Evolutionary conservation across 768 basidiomycete species (phyloP), one percentile per base, ranked within the genome.

Genomic region (Porphyrellus cyaneotinctus): DNA sequence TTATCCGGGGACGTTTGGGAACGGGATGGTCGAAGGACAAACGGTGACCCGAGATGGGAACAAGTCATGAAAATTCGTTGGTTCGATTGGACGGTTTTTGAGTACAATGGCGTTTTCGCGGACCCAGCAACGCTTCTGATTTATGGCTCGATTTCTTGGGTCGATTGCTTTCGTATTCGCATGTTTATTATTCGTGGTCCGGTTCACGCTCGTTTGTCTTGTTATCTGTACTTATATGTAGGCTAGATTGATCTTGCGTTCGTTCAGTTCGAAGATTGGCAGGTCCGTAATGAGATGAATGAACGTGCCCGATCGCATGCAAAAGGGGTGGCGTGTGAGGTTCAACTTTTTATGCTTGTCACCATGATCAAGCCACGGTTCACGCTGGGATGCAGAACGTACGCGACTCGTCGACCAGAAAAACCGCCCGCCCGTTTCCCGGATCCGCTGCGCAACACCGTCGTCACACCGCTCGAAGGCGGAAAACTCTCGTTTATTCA

Each of bases 401-500:
- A 79, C 56, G 77, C 78, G 12, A 74, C 81, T 0, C 69, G 69
- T 14, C 59, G 63, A 18, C 56, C 68, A 48, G 70, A 69, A 53
- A 70, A 60, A 7, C 68, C 85, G 3, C 79, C 85, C 8, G 77
- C 78, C 37, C 81, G 78, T 44, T 72, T 78, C 24, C 74, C 78
- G 17, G 85, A 87, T 58, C 85, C 85, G 2, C 70, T 87, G 47
- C 52, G 68, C 49, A 76, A 78, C 35, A 81, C 80, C 33, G 69
- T 69, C 43, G 79, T 83, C 45, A 80, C 76, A 11, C 51, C 70
- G 10, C 68, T 86, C 20, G 68, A 72, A 7, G 80, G 79, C 56
- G 78, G 79, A 51, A 73, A 78, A 53, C 68, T 91, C 50, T 88
- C 88, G 0, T 92, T 92, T 66, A 84, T 92, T 52, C 88, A 89